Conservation (phyloP, 805 yeast species). For the Pichia gijzeniarum region DNA sequence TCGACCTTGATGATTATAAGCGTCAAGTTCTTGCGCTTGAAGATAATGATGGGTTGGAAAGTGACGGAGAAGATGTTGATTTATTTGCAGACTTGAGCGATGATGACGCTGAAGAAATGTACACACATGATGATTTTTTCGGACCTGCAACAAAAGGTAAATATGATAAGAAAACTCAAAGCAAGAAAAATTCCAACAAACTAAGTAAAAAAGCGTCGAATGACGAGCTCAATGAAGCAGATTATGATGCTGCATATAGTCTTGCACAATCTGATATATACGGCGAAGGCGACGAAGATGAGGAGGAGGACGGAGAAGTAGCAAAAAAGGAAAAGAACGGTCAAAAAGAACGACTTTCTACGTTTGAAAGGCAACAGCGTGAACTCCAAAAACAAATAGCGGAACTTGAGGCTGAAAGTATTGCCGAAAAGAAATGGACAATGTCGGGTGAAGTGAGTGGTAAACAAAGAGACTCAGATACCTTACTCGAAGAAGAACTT, state of each 20-base stretch:
- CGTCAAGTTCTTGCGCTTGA: slow-evolving; percentile 24
- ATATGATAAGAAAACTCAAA: slow-evolving; percentile 12
- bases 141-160: slow-evolving; percentile 27
- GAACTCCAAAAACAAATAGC: slow-evolving; percentile 72
- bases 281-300: slow-evolving; percentile 37
- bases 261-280: slow-evolving; percentile 58
- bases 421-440: slow-evolving; percentile 90
- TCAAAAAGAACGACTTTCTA: slow-evolving; percentile 43
- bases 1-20: slow-evolving; percentile 70
- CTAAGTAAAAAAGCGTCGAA: slow-evolving; percentile 18
- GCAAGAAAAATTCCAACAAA: slow-evolving; percentile 10
- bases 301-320: slow-evolving; percentile 15
- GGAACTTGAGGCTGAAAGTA: slow-evolving; percentile 75
- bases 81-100: slow-evolving; percentile 48
- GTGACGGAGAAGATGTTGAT: slow-evolving; percentile 46
- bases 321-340: slow-evolving; percentile 29
- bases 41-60: slow-evolving; percentile 38
- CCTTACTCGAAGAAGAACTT: slow-evolving; percentile 71
- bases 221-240: slow-evolving; percentile 51
- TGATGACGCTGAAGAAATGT: slow-evolving; percentile 38
- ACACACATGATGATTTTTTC: slow-evolving; percentile 63
- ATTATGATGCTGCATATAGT: slow-evolving; percentile 53
- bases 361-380: slow-evolving; percentile 78
- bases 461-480: slow-evolving; percentile 75
- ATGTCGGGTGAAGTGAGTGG: slow-evolving; percentile 88